phyloP scores from a whole-genome alignment of 176 grass and related monocot species.

The Poa pratensis region DNA sequence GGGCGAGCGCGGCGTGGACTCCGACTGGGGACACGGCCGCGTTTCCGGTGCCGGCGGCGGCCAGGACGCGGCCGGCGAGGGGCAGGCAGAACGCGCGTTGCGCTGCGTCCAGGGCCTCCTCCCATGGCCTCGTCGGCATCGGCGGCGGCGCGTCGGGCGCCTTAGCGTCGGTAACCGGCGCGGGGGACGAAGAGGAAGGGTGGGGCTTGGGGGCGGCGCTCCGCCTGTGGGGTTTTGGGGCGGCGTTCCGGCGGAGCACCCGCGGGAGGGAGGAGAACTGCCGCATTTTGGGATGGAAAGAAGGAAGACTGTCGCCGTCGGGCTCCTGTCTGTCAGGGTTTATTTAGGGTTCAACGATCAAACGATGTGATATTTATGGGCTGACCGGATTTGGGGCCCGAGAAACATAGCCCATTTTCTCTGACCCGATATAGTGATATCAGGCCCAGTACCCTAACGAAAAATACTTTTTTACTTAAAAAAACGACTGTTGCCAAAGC shows the following conservation, averaged over 20 bases:
- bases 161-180: not conserved
- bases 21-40: slow-evolving; percentile 28
- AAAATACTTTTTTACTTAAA: no score
- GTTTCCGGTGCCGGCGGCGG: slow-evolving; percentile 41
- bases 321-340: not conserved
- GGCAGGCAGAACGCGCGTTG: slow-evolving; percentile 50
- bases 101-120: slow-evolving; percentile 41
- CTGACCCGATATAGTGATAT: not conserved
- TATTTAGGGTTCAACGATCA: slow-evolving; percentile 25
- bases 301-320: not conserved
- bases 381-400: not conserved
- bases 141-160: not conserved
- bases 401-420: not conserved
- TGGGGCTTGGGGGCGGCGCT: not conserved
- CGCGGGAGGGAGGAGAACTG: slow-evolving; percentile 42
- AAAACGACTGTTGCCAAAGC: no score
- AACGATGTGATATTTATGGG: not conserved
- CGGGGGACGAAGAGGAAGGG: not conserved
- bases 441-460: no score
- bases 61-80: slow-evolving; percentile 45
- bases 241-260: slow-evolving; percentile 23
- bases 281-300: slow-evolving; percentile 30
- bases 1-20: slow-evolving; percentile 40
- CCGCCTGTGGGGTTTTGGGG: not conserved
- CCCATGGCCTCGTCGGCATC: slow-evolving; percentile 53